These are phyloP conservation scores for Ophiostoma sp. DNA, from an alignment of 2,329 filamentous ascomycete genomes.

Conservation along the genomic window DNA sequence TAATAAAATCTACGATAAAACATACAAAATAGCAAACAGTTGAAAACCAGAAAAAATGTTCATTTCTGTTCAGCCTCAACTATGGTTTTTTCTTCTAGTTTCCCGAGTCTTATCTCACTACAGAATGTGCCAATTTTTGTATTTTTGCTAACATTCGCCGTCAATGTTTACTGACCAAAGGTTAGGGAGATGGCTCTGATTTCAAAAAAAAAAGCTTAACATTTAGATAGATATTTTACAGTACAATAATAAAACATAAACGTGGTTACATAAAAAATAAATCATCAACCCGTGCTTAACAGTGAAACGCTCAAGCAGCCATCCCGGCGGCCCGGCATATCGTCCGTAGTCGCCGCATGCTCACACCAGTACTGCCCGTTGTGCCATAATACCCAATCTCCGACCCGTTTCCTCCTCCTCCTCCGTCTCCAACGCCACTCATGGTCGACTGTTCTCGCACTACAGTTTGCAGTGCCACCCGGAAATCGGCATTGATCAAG, in stretches of 20 bases:
- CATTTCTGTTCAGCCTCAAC: no score
- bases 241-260: not conserved
- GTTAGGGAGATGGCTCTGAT: not conserved
- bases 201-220: not conserved
- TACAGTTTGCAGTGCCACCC: constrained; percentile 2
- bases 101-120: not conserved
- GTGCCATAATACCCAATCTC: not conserved
- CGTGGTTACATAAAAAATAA: not conserved
- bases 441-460: not conserved
- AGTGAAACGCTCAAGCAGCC: not conserved
- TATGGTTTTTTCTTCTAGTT: not conserved
- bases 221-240: not conserved
- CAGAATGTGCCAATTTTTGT: not conserved
- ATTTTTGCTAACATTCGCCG: no score
- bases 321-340: not conserved
- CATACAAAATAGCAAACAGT: no score
- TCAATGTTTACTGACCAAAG: not conserved
- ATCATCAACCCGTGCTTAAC: no score
- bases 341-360: not conserved
- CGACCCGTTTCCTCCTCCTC: not conserved
- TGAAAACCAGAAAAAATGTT: no score
- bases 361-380: not conserved
- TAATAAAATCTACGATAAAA: no score
- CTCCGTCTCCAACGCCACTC: not conserved
- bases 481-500: constrained; percentile 16